phyloP scores from a whole-genome alignment of 1,284 basidiomycete genomes.

The Cryptococcus floricola region DNA sequence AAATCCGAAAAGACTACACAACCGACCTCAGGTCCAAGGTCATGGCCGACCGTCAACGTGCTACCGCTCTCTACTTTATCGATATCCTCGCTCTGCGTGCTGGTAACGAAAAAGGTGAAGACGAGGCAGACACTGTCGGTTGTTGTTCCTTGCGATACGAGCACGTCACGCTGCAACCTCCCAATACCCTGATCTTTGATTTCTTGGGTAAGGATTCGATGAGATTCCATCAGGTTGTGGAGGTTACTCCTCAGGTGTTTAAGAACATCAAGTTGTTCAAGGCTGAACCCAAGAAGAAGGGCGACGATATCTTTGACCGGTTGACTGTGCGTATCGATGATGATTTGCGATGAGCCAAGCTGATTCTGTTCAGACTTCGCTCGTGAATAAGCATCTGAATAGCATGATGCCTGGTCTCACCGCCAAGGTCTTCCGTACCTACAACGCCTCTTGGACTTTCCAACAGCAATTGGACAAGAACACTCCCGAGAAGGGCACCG shows the following conservation, averaged over 20 bases:
- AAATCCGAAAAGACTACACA: slow-evolving; percentile 80
- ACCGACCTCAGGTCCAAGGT: slow-evolving; percentile 80
- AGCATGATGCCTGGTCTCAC: slow-evolving; percentile 93
- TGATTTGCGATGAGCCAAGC: background rate
- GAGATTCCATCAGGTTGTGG: slow-evolving; percentile 84
- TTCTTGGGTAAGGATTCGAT: slow-evolving; percentile 98
- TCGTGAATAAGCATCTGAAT: slow-evolving; percentile 83
- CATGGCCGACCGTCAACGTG: slow-evolving; percentile 88
- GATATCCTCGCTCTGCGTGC: slow-evolving; percentile 91
- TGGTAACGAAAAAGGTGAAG: slow-evolving; percentile 96
- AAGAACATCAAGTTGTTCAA: slow-evolving; percentile 86
- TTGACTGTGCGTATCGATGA: slow-evolving; percentile 60
- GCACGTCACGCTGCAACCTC: slow-evolving; percentile 84
- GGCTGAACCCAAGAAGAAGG: slow-evolving; percentile 80
- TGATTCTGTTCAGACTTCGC: slow-evolving; percentile 59
- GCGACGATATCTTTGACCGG: slow-evolving; percentile 90
- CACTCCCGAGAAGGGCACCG: slow-evolving; percentile 65
- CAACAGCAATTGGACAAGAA: slow-evolving; percentile 73
- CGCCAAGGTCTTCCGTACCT: slow-evolving; percentile 98
- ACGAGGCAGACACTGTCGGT: slow-evolving; percentile 95
- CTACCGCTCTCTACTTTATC: slow-evolving; percentile 96
- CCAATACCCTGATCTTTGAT: slow-evolving; percentile 80
- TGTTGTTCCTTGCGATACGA: slow-evolving; percentile 94
- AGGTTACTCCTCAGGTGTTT: slow-evolving; percentile 81
- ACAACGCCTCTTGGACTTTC: slow-evolving; percentile 93